These are phyloP conservation scores for Penicillium parvum DNA, from an alignment of 495 filamentous ascomycete species.

Conservation along the genomic window DNA sequence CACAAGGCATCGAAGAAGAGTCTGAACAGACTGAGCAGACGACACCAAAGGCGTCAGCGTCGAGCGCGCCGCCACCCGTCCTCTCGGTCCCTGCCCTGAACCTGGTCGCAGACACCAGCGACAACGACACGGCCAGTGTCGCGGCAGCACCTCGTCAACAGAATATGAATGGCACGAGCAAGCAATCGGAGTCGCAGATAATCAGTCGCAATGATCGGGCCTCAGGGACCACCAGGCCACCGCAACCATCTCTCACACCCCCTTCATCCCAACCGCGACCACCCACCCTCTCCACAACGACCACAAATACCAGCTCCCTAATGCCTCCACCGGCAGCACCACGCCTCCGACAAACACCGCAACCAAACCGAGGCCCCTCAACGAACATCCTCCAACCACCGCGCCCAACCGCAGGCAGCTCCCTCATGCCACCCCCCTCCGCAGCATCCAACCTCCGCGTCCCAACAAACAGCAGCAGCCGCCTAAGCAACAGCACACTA, in stretches of 20 bases:
- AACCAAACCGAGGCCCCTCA: constrained; percentile 17
- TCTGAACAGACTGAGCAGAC: constrained; percentile 41
- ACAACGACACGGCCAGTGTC: constrained; percentile 3
- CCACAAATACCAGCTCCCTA: constrained; percentile 21
- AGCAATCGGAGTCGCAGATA: neutral
- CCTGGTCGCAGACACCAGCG: constrained; percentile 18
- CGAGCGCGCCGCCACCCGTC: constrained; percentile 19
- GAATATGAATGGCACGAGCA: constrained; percentile 10
- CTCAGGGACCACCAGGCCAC: constrained; percentile 9
- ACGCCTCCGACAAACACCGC: constrained; percentile 22
- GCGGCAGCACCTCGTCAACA: constrained; percentile 7
- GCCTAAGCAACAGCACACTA: constrained; percentile 34
- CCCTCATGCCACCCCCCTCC: constrained; percentile 32
- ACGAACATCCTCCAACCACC: constrained; percentile 13
- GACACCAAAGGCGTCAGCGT: constrained; percentile 46
- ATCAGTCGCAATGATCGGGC: constrained; percentile 6
- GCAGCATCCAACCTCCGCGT: constrained; percentile 31
- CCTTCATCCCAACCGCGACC: constrained; percentile 9
- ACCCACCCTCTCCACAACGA: constrained; percentile 7
- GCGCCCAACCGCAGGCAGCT: constrained; percentile 10
- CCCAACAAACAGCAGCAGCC: constrained; percentile 17
- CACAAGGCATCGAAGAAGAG: constrained; percentile 17
- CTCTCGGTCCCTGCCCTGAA: constrained; percentile 34
- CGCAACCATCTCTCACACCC: constrained; percentile 15
- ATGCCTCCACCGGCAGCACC: constrained; percentile 39